Base-by-base conservation (phyloP, 2,329 filamentous ascomycete species). In the Claviceps cyperi region DNA sequence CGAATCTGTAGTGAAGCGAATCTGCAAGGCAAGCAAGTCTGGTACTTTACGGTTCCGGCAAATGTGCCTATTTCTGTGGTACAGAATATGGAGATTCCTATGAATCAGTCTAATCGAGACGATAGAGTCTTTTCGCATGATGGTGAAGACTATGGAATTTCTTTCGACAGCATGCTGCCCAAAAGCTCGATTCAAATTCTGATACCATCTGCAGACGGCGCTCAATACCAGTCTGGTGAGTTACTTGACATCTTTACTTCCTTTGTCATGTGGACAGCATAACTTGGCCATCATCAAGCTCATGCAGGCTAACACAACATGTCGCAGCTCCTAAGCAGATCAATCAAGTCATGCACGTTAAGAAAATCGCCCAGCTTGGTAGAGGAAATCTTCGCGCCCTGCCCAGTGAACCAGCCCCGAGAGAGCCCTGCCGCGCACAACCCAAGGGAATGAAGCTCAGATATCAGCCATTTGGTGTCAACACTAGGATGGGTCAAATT, bases 21-120 rank as follows among this genome's bases (percentile, higher is more conserved):
- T 57, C 62, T 83, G 7, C 69, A 79, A 50, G 82, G 81, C 54
- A 88, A 87, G 69, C 81, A 89, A 62, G 71, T 89, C 52, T 90
- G 84, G 85, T 86, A 88, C 62, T 86, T 90, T 57, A 86, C 82
- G 9, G 81, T 83, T 3, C 85, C 85, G 2, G 76, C 80, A 5
- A 78, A 78, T 11, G 68, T 88, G 2, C 79, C 84, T n/a, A 74
- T 89, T 51, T 78, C 77, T 11, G 72, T 83, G 1, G 67, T 89
- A 45, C 76, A 80, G 60, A 74, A 81, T 55, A 69, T 87, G 53
- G 74, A 81, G 38, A 74, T 86, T 41, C 73, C 74, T 9, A 61
- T 78, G 57, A 75, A 79, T 51, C 71, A 75, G 48, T 72, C 75
- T 2, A 67, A 73, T 52, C 66, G 71, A 2, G 73, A 73, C 5